Evolutionary conservation across 257 asterid genomes (phyloP).

Genomic region (Plantago major): DNA sequence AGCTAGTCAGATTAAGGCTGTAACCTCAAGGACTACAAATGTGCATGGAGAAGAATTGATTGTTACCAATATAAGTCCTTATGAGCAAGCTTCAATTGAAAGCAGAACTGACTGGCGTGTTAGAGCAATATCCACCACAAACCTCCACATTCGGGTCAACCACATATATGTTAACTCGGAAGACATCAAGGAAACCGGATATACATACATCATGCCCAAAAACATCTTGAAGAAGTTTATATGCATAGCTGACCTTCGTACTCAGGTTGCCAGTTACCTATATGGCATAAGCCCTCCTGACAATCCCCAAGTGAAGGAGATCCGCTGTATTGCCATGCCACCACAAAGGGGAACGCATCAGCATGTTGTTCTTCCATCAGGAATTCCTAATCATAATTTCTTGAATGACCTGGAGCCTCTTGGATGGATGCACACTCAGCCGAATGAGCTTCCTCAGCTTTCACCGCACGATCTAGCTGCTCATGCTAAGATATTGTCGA

Average conservation of each 20-base stretch:
- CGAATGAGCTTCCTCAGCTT: slow-evolving; percentile 94
- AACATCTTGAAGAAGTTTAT: slow-evolving; percentile 94
- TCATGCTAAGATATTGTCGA: slow-evolving; percentile 74
- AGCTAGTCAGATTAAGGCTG: slow-evolving; percentile 91
- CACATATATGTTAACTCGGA: slow-evolving; percentile 97
- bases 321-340: slow-evolving; percentile 90
- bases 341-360: slow-evolving; percentile 99
- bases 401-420: slow-evolving; percentile 85
- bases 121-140: slow-evolving; percentile 95
- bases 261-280: slow-evolving; percentile 87
- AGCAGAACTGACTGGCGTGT: slow-evolving; percentile 99
- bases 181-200: slow-evolving; percentile 99
- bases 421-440: slow-evolving; percentile 99
- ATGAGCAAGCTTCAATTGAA: slow-evolving; percentile 80
- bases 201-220: slow-evolving; percentile 95
- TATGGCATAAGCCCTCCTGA: slow-evolving; percentile 96
- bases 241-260: slow-evolving; percentile 92
- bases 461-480: slow-evolving; percentile 90
- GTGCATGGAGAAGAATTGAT: slow-evolving; percentile 92
- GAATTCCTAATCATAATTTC: slow-evolving; percentile 90
- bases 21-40: slow-evolving; percentile 88
- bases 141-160: slow-evolving; percentile 91
- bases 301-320: slow-evolving; percentile 96
- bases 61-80: slow-evolving; percentile 94
- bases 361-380: slow-evolving; percentile 83